phyloP scores from a whole-genome alignment of 768 basidiomycete genomes.

The Mycena galericulata region DNA sequence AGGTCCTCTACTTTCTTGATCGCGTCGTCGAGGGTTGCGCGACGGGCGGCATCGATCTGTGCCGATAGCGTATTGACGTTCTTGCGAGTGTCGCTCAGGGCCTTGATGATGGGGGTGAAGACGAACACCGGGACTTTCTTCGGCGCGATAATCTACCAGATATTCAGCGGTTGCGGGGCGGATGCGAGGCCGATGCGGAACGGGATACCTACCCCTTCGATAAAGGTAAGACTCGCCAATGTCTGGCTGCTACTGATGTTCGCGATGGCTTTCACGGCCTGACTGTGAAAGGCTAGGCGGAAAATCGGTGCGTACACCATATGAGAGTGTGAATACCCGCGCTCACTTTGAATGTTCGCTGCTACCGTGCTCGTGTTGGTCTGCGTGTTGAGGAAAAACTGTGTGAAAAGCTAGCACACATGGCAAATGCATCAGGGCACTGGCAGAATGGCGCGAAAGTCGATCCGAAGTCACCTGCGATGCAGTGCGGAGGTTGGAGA shows the following conservation, averaged over 20 bases:
- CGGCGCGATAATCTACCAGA: background rate
- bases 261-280: background rate
- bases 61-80: background rate
- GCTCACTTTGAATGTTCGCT: constrained; percentile 1
- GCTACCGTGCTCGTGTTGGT: background rate
- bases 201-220: background rate
- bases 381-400: background rate
- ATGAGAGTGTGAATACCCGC: background rate
- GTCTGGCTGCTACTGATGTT: background rate
- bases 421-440: background rate
- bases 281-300: background rate
- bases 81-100: background rate
- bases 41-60: background rate
- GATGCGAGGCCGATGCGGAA: too few relatives aligned
- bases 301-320: background rate
- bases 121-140: background rate
- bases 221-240: background rate
- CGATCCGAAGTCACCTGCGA: background rate
- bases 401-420: background rate
- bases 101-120: background rate
- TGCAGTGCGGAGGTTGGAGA: background rate
- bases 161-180: background rate
- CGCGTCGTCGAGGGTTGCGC: background rate
- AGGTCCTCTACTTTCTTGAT: background rate
- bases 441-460: background rate